A percentile compares a stretch with the other conserved stretches of the same genome.
phyloP scores from a whole-genome alignment of 805 yeast species.

The Saturnispora halmiae region DNA sequence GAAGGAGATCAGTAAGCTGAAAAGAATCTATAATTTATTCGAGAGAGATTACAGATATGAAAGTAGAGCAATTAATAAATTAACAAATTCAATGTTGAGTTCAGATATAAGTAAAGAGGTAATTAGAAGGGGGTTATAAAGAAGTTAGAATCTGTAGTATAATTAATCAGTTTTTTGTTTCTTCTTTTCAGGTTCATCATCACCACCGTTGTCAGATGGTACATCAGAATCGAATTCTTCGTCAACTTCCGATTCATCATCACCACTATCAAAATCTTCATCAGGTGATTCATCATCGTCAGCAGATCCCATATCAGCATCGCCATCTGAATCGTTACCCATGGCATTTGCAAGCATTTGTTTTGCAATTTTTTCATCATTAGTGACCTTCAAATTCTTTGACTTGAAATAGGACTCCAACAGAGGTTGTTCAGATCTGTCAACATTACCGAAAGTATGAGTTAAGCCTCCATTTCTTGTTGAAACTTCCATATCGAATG shows the following conservation, averaged over 20 bases:
- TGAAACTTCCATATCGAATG: slow-evolving; percentile 82
- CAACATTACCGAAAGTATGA: slow-evolving; percentile 81
- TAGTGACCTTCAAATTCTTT: slow-evolving; percentile 72
- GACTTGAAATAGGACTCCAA: slow-evolving; percentile 69
- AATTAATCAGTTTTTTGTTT: slow-evolving; percentile 16
- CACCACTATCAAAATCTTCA: slow-evolving; percentile 66
- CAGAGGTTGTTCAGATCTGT: slow-evolving; percentile 77
- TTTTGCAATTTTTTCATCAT: slow-evolving; percentile 85
- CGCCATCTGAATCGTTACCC: slow-evolving; percentile 49
- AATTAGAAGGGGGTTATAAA: slow-evolving; percentile 4
- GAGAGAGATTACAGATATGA: slow-evolving; percentile 2
- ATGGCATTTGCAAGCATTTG: slow-evolving; percentile 69
- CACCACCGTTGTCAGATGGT: slow-evolving; percentile 4
- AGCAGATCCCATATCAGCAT: slow-evolving; percentile 62
- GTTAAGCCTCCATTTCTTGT: slow-evolving; percentile 57
- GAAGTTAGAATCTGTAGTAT: too few species aligned
- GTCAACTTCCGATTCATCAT: slow-evolving; percentile 47
- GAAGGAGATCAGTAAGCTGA: slow-evolving; percentile 10
- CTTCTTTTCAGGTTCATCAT: slow-evolving; percentile 22
- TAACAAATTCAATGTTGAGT: slow-evolving; percentile 8
- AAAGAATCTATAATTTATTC: slow-evolving; percentile 10
- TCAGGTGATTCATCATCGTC: slow-evolving; percentile 74
- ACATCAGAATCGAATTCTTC: slow-evolving; percentile 41
- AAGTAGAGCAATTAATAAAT: slow-evolving; percentile 5
- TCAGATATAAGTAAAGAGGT: slow-evolving; percentile 6